phyloP scores from a whole-genome alignment of 2,329 filamentous ascomycete genomes.

The Colletotrichum sp. region DNA sequence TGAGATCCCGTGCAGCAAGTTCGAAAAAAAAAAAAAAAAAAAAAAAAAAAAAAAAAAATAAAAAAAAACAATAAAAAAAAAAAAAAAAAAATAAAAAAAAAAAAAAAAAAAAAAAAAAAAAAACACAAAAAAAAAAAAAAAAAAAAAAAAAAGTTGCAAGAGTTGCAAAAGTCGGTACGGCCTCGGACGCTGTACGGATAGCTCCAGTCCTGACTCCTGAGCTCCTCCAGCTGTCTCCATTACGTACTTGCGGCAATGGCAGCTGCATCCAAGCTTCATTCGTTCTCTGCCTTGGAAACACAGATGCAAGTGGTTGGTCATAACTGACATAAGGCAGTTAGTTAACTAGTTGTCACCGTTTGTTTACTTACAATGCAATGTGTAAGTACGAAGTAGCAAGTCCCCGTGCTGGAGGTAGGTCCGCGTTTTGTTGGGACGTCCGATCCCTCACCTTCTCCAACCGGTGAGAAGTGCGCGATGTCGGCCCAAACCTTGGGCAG shows the following conservation, averaged over 20 bases:
- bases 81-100: too few species aligned
- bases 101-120: too few species aligned
- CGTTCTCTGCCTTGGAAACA: background rate
- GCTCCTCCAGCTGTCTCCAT: background rate
- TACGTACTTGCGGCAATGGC: background rate
- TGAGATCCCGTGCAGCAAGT: background rate
- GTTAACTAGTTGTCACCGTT: background rate
- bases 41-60: too few species aligned
- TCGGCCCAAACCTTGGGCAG: background rate
- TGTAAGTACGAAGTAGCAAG: background rate
- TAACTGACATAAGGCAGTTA: background rate
- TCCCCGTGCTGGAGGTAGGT: background rate
- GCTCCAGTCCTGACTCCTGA: background rate
- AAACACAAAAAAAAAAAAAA: background rate
- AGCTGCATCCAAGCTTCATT: background rate
- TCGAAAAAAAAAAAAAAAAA: too few species aligned
- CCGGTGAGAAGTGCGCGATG: constrained; percentile 5
- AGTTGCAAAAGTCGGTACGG: background rate
- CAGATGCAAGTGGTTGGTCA: background rate
- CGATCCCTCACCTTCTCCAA: constrained; percentile 6
- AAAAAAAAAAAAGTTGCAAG: background rate
- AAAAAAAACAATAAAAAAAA: too few species aligned
- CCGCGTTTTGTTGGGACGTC: constrained; percentile 13
- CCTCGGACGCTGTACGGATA: background rate
- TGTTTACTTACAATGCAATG: background rate